phyloP scores from a whole-genome alignment of 129 eudicot species.

The Pseudognaphalium luteoalbum region DNA sequence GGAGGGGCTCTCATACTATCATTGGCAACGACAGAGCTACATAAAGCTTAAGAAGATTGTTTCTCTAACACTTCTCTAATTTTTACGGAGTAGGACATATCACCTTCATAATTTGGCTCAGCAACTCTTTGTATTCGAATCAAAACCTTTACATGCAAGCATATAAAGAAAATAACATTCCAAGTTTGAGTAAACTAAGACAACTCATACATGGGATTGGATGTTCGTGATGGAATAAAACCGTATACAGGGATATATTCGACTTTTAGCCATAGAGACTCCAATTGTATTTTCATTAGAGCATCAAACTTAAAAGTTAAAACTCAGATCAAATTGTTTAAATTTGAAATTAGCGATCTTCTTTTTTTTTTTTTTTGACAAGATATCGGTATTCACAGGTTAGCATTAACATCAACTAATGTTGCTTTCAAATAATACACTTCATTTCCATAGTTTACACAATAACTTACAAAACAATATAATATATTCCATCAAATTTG shows the following conservation, averaged over 20 bases:
- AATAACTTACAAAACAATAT: conserved; percentile 2
- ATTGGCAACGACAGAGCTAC: background rate
- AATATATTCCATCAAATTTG: background rate
- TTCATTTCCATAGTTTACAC: background rate
- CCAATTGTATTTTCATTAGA: background rate
- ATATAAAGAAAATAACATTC: background rate
- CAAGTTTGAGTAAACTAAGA: background rate
- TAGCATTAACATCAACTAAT: conserved; percentile 26
- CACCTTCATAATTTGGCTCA: too few relatives aligned
- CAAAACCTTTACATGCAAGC: background rate
- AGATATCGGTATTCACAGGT: conserved; percentile 23
- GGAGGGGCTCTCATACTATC: too few relatives aligned
- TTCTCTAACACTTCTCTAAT: background rate
- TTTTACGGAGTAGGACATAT: background rate
- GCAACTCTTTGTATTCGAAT: background rate
- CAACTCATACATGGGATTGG: background rate
- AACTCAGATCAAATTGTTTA: background rate
- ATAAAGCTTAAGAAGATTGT: background rate
- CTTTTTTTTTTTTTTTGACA: conserved; percentile 8
- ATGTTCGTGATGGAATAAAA: too few relatives aligned
- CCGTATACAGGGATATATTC: too few relatives aligned
- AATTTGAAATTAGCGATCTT: background rate
- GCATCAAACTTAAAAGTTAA: background rate
- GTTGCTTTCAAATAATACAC: conserved; percentile 24
- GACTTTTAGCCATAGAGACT: background rate